phyloP scores from a whole-genome alignment of 2,329 filamentous ascomycete genomes.

The Didymella arachidicola region DNA sequence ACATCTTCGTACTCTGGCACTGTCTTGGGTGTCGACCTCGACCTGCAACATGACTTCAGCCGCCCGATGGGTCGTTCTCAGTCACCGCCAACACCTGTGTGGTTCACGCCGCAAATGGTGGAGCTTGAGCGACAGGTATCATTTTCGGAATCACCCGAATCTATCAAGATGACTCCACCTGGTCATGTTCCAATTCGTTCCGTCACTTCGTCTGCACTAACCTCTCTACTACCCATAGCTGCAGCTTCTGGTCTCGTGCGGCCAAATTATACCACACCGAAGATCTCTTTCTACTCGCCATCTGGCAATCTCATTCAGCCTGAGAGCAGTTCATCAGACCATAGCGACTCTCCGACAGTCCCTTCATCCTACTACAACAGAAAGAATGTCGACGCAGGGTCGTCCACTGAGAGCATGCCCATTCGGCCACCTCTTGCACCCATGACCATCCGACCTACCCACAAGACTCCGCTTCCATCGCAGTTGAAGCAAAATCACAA shows the following conservation, averaged over 20 bases:
- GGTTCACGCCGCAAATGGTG: slow-evolving; percentile 37
- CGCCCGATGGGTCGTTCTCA: slow-evolving; percentile 27
- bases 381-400: not conserved
- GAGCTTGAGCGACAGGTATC: slow-evolving; percentile 30
- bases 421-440: slow-evolving; percentile 31
- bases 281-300: slow-evolving; percentile 46
- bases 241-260: slow-evolving; percentile 48
- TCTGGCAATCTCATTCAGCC: slow-evolving; percentile 47
- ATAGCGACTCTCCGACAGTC: slow-evolving; percentile 15
- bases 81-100: slow-evolving; percentile 34
- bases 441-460: slow-evolving; percentile 31
- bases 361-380: slow-evolving; percentile 24
- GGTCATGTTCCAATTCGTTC: slow-evolving; percentile 20
- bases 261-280: slow-evolving; percentile 37
- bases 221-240: slow-evolving; percentile 48
- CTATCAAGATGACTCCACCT: not conserved
- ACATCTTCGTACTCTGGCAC: slow-evolving; percentile 48
- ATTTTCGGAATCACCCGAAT: slow-evolving; percentile 20
- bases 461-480: slow-evolving; percentile 31
- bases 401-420: not conserved
- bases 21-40: slow-evolving; percentile 47
- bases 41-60: slow-evolving; percentile 37
- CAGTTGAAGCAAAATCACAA: slow-evolving; percentile 36
- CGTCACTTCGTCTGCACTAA: slow-evolving; percentile 48
- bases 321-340: slow-evolving; percentile 27